phyloP scores from a whole-genome alignment of 1,284 basidiomycete genomes.

The Pholiota adiposa region DNA sequence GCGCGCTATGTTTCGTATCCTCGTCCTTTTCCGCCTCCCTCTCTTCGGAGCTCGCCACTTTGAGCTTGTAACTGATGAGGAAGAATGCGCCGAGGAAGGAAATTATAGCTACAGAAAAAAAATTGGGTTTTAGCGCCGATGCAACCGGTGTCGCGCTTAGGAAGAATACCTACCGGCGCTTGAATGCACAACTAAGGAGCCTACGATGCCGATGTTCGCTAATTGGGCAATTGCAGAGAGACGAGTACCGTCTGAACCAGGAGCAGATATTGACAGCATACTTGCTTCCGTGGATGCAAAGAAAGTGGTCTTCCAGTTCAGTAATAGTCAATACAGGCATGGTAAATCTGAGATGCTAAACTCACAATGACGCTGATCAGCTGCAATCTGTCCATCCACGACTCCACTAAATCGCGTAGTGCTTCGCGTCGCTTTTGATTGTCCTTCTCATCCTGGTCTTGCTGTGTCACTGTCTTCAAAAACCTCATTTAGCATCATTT shows the following conservation, averaged over 20 bases:
- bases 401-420: conserved; percentile 52
- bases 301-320: conserved; percentile 54
- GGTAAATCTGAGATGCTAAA: background rate
- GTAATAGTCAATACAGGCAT: background rate
- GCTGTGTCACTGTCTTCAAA: conserved; percentile 43
- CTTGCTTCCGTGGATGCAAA: conserved; percentile 61
- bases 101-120: conserved; percentile 47
- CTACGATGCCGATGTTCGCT: conserved; percentile 51
- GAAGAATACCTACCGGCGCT: conserved; percentile 48
- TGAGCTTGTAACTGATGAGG: conserved; percentile 57
- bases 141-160: background rate
- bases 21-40: conserved; percentile 24
- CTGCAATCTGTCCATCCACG: conserved; percentile 50
- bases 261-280: conserved; percentile 50
- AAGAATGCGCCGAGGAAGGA: conserved; percentile 63
- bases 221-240: conserved; percentile 32
- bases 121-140: background rate
- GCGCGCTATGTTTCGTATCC: background rate
- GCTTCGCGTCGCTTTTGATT: conserved; percentile 48
- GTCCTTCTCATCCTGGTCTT: conserved; percentile 51
- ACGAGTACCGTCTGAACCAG: conserved; percentile 25
- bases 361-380: conserved; percentile 59
- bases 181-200: conserved; percentile 56
- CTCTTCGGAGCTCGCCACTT: conserved; percentile 44
- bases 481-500: background rate